phyloP scores from a whole-genome alignment of 2,329 filamentous ascomycete species.

The Cryphonectria japonica region DNA sequence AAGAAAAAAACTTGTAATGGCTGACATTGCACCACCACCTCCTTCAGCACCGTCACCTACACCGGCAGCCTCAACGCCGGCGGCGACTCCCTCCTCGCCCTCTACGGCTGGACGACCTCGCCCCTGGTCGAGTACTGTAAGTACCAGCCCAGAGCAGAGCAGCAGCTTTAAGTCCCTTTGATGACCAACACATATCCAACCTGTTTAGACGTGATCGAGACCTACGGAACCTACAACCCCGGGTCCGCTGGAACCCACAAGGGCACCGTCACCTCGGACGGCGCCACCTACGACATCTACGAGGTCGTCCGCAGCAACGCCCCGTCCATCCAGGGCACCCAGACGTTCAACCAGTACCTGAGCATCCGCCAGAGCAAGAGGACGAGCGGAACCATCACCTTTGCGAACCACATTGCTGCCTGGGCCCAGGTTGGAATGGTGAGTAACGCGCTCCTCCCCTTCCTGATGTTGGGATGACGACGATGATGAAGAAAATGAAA shows the following conservation, averaged over 20 bases:
- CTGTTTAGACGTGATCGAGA: constrained; percentile 31
- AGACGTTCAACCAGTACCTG: constrained; percentile 49
- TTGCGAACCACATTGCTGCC: constrained; percentile 50
- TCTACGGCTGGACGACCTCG: constrained; percentile 19
- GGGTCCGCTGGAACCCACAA: constrained; percentile 26
- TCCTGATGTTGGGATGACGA: neutral
- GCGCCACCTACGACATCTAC: constrained; percentile 33
- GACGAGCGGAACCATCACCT: constrained; percentile 49
- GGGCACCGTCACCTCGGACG: constrained; percentile 33
- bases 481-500: neutral
- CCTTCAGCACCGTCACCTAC: constrained; percentile 16
- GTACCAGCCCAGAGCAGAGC: neutral
- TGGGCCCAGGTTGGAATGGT: constrained; percentile 47
- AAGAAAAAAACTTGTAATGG: neutral
- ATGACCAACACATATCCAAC: neutral
- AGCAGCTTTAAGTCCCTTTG: neutral
- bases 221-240: constrained; percentile 32
- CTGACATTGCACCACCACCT: neutral
- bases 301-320: constrained; percentile 36
- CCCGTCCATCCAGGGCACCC: constrained; percentile 45
- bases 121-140: constrained; percentile 11
- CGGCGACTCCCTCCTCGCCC: constrained; percentile 19
- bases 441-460: neutral
- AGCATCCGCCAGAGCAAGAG: constrained; percentile 48
- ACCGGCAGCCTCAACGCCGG: constrained; percentile 10